These are phyloP conservation scores for Magnolia officinalis DNA, from an alignment of 164 flowering plant species.

Conservation along the genomic window DNA sequence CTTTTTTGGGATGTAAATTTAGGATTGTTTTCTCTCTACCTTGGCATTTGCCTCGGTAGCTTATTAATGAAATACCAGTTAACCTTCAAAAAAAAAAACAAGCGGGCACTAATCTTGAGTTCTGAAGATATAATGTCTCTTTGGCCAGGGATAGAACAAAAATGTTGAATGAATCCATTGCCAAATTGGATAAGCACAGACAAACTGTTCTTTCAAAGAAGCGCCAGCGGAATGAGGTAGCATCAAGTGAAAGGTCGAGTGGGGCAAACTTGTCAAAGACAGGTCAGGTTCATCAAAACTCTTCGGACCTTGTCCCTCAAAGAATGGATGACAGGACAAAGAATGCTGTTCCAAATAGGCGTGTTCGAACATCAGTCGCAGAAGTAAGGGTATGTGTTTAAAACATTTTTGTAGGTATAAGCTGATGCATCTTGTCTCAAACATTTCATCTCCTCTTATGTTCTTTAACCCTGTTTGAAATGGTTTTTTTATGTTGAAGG, in stretches of 20 bases:
- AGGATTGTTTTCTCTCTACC: no score
- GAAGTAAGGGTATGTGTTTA: constrained; percentile 59
- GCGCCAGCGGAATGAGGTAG: constrained; percentile 39
- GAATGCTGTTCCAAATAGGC: constrained; percentile 57
- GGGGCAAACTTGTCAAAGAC: constrained; percentile 46
- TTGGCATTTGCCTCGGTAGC: no score
- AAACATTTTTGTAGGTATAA: neutral
- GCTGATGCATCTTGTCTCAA: constrained; percentile 8
- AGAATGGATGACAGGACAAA: constrained; percentile 59
- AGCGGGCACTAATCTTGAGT: constrained; percentile 1
- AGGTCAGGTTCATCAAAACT: constrained; percentile 51
- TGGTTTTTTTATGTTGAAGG: neutral
- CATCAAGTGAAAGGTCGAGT: constrained; percentile 47
- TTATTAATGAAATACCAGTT: no score
- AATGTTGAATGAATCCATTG: constrained; percentile 51
- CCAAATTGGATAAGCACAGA: constrained; percentile 47
- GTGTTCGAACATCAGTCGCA: constrained; percentile 65
- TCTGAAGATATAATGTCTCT: constrained; percentile 20
- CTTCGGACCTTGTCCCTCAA: constrained; percentile 42
- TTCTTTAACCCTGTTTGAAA: neutral
- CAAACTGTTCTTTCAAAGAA: constrained; percentile 50
- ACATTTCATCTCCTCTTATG: neutral
- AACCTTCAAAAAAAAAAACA: no score
- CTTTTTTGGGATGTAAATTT: no score
- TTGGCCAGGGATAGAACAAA: constrained; percentile 57